phyloP scores from a whole-genome alignment of 148 eudicot genomes.

The Heliosperma pusillum region DNA sequence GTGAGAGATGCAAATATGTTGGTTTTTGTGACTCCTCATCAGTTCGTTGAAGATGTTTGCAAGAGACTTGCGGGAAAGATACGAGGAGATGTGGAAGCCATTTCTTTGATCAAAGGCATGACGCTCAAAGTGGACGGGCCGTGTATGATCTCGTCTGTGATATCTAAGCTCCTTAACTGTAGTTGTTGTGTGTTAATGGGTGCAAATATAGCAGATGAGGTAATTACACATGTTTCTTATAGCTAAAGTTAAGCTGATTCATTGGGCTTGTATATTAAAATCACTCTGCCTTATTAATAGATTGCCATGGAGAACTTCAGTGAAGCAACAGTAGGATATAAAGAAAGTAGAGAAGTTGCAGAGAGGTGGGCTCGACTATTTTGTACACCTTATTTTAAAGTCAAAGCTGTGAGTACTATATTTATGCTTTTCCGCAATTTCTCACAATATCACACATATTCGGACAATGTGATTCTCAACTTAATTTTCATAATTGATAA shows the following conservation, averaged over 20 bases:
- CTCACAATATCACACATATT: not conserved
- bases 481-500: no score
- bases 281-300: slow-evolving; percentile 33
- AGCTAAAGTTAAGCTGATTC: not conserved
- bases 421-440: not conserved
- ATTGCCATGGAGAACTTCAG: slow-evolving; percentile 89
- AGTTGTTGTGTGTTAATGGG: slow-evolving; percentile 92
- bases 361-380: slow-evolving; percentile 86
- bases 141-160: slow-evolving; percentile 69
- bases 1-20: slow-evolving; percentile 87
- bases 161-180: slow-evolving; percentile 58
- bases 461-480: no score
- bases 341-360: slow-evolving; percentile 61
- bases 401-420: slow-evolving; percentile 63
- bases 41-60: slow-evolving; percentile 76
- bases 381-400: slow-evolving; percentile 68
- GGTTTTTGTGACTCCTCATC: slow-evolving; percentile 97
- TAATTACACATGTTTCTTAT: slow-evolving; percentile 18
- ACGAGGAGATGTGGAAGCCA: slow-evolving; percentile 59
- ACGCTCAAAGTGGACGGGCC: slow-evolving; percentile 91
- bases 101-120: slow-evolving; percentile 95
- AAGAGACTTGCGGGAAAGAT: slow-evolving; percentile 63
- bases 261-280: not conserved
- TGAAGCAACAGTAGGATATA: slow-evolving; percentile 88
- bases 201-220: slow-evolving; percentile 95